Evolutionary conservation across 768 basidiomycete genomes (phyloP).

Genomic region (Hortiboletus campestris): DNA sequence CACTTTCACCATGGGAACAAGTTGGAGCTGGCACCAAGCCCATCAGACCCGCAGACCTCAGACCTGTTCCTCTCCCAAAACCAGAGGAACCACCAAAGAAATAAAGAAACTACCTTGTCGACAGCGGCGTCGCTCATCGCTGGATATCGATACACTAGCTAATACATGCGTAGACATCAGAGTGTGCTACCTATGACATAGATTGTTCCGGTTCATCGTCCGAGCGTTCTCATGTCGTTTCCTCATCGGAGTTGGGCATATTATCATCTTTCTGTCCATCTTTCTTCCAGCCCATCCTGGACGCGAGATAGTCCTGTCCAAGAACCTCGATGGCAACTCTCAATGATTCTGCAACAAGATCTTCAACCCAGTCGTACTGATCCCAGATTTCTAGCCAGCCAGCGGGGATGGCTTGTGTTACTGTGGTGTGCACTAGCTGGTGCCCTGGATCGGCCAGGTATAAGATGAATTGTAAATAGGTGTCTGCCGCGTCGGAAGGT

Average conservation of each 20-base stretch:
- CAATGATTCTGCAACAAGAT: constrained; percentile 84
- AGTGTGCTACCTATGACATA: constrained; percentile 8
- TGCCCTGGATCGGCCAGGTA: constrained; percentile 77
- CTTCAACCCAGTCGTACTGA: constrained; percentile 94
- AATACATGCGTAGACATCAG: constrained; percentile 10
- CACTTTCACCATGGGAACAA: constrained; percentile 94
- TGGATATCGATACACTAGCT: constrained; percentile 12
- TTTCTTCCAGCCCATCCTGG: constrained; percentile 79
- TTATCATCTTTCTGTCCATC: constrained; percentile 8
- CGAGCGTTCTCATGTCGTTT: constrained; percentile 8
- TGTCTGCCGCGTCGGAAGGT: constrained; percentile 23
- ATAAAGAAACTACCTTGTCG: constrained; percentile 35
- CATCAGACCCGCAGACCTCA: constrained; percentile 67
- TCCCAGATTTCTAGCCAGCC: constrained; percentile 91
- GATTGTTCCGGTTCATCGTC: not conserved
- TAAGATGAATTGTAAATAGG: constrained; percentile 61
- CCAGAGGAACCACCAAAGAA: constrained; percentile 79
- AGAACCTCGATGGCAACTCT: constrained; percentile 84
- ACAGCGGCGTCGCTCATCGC: not conserved
- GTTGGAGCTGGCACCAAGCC: constrained; percentile 65
- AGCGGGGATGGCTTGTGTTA: constrained; percentile 82
- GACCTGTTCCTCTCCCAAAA: constrained; percentile 72
- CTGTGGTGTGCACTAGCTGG: constrained; percentile 67
- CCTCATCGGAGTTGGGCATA: constrained; percentile 2
- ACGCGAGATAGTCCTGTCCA: constrained; percentile 87